Conservation (phyloP, 164 flowering plant species). For the Stephania yunnanensis region DNA sequence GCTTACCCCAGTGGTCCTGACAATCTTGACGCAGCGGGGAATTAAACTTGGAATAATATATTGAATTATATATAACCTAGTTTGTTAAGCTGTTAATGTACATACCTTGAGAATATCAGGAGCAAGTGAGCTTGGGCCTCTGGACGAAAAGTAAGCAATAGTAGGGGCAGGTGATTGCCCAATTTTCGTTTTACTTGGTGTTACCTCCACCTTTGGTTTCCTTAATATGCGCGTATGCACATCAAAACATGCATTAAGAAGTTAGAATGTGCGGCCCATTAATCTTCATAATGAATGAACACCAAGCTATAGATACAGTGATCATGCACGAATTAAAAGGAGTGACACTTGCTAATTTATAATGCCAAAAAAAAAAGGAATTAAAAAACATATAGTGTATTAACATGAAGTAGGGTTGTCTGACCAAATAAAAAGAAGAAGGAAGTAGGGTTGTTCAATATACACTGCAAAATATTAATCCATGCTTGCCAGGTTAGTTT, state of each 20-base stretch:
- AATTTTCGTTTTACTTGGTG: conserved; percentile 34
- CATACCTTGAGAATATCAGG: conserved; percentile 69
- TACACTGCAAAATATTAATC: no score
- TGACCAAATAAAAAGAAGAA: no score
- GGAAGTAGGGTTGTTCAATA: no score
- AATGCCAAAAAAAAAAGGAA: no score
- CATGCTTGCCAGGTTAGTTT: background rate
- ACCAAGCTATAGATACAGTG: background rate
- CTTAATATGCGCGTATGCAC: background rate
- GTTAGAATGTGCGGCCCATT: background rate
- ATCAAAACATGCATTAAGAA: no score
- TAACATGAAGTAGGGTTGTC: no score
- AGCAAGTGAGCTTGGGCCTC: conserved; percentile 64
- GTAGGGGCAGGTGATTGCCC: conserved; percentile 49
- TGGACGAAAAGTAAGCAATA: conserved; percentile 59
- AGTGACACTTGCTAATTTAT: no score
- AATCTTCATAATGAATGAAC: background rate
- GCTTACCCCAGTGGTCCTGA: no score
- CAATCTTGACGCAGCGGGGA: no score
- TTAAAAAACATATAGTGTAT: no score
- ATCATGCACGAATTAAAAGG: background rate
- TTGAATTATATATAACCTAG: no score
- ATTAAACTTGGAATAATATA: no score
- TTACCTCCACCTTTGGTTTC: conserved; percentile 33
- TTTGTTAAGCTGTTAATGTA: background rate